Conservation (phyloP, 768 basidiomycete genomes). For the Paxillus involutus region DNA sequence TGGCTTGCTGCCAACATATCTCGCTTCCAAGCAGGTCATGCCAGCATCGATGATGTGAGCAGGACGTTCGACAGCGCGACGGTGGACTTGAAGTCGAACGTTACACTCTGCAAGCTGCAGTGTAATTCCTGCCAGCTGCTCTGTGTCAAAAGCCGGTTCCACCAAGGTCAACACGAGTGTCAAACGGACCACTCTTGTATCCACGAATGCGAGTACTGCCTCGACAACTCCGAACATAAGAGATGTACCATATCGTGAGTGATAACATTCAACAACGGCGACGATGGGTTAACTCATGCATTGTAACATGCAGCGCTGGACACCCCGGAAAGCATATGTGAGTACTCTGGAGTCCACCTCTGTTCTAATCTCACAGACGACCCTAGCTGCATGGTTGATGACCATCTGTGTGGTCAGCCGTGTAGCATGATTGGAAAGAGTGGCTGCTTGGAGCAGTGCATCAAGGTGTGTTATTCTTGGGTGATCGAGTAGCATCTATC, state of each 20-base stretch:
- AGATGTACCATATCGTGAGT: constrained; percentile 46
- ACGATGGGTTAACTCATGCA: background rate
- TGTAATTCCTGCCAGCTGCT: constrained; percentile 46
- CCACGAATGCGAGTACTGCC: constrained; percentile 39
- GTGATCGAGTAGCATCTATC: background rate
- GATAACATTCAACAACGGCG: background rate
- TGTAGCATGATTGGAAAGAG: constrained; percentile 41
- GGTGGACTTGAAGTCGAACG: constrained; percentile 42
- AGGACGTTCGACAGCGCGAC: constrained; percentile 38
- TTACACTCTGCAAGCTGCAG: constrained; percentile 46
- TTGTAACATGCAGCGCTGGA: constrained; percentile 39
- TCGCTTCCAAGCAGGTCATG: constrained; percentile 41
- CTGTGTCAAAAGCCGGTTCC: constrained; percentile 44
- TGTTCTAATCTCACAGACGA: background rate
- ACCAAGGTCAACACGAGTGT: constrained; percentile 47
- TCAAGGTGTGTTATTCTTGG: constrained; percentile 36
- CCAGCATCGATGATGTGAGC: constrained; percentile 42
- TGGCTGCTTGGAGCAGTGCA: constrained; percentile 50
- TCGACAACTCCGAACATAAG: constrained; percentile 31
- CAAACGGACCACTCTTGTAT: constrained; percentile 43
- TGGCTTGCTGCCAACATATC: constrained; percentile 48
- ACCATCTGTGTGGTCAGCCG: constrained; percentile 49
- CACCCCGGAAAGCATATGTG: constrained; percentile 52
- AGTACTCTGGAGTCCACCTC: constrained; percentile 7
- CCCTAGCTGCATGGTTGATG: constrained; percentile 45